Conservation (phyloP, 495 filamentous ascomycete species). For the Neurospora sp. region DNA sequence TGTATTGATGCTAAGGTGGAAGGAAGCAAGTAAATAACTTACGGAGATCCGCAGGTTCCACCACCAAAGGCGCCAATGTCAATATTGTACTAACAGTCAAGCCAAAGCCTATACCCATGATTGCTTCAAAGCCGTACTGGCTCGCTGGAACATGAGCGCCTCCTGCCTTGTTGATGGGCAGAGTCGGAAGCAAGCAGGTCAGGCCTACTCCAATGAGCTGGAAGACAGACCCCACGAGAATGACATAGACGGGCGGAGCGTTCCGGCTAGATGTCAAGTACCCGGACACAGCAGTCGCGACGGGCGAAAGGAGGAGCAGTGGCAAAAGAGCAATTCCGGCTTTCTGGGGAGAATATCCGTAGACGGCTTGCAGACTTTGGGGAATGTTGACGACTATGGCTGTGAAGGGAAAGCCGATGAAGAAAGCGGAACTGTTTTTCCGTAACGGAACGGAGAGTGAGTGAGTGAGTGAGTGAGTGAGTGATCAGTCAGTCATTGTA, state of each 20-base stretch:
- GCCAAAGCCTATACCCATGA: slow-evolving; percentile 39
- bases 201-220: slow-evolving; percentile 39
- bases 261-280: slow-evolving; percentile 22
- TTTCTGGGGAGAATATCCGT: slow-evolving; percentile 12
- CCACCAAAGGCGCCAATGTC: slow-evolving; percentile 29
- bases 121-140: slow-evolving; percentile 34
- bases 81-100: slow-evolving; percentile 30
- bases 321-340: slow-evolving; percentile 30
- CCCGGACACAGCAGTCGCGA: slow-evolving; percentile 28
- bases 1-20: neutral
- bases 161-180: neutral
- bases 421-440: slow-evolving; percentile 5
- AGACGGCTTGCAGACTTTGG: slow-evolving; percentile 19
- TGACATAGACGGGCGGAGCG: slow-evolving; percentile 33
- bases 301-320: slow-evolving; percentile 26
- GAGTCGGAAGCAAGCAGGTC: slow-evolving; percentile 23
- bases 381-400: slow-evolving; percentile 19
- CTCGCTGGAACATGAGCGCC: slow-evolving; percentile 17
- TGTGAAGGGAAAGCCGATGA: slow-evolving; percentile 22
- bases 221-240: slow-evolving; percentile 30
- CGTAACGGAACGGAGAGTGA: too few relatives aligned
- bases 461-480: too few relatives aligned
- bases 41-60: slow-evolving; percentile 34
- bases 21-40: slow-evolving; percentile 6
- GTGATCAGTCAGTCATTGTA: neutral